Conservation (phyloP, 352 stramenopile species). For the Pythium sp. region DNA sequence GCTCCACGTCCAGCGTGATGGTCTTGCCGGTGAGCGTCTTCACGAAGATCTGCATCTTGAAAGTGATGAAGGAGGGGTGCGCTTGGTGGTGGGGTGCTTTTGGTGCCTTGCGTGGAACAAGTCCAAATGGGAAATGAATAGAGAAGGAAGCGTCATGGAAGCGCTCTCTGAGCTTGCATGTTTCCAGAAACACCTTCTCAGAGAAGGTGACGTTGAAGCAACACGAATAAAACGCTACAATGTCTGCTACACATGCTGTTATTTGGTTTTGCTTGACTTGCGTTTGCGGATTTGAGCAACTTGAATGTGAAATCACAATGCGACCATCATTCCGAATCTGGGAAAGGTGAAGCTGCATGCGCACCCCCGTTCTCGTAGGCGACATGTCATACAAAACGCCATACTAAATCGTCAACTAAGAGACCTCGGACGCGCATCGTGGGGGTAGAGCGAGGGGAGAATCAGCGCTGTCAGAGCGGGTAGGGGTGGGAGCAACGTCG, state of each 20-base stretch:
- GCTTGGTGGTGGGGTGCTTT: constrained; percentile 14
- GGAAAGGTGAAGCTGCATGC: background rate
- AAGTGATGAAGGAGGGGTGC: constrained; percentile 62
- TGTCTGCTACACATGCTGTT: background rate
- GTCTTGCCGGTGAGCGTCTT: constrained; percentile 91
- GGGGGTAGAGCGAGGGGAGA: background rate
- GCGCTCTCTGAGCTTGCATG: background rate
- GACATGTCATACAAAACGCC: constrained; percentile 10
- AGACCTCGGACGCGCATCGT: constrained; percentile 10
- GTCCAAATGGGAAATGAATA: constrained; percentile 22
- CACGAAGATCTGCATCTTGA: constrained; percentile 92
- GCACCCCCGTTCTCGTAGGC: constrained; percentile 9
- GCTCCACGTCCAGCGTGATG: too few relatives aligned
- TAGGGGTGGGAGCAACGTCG: background rate
- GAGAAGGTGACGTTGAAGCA: background rate
- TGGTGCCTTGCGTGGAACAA: constrained; percentile 8
- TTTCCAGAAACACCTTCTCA: constrained; percentile 7
- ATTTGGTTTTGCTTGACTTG: background rate
- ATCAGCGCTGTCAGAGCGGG: too few relatives aligned
- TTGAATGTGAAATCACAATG: background rate
- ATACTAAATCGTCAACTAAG: background rate
- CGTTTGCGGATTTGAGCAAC: background rate
- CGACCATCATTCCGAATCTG: constrained; percentile 16
- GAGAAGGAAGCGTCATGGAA: background rate
- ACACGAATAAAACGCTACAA: background rate